Conservation (phyloP, 2,329 filamentous ascomycete genomes). For the Cytospora paraplurivora region DNA sequence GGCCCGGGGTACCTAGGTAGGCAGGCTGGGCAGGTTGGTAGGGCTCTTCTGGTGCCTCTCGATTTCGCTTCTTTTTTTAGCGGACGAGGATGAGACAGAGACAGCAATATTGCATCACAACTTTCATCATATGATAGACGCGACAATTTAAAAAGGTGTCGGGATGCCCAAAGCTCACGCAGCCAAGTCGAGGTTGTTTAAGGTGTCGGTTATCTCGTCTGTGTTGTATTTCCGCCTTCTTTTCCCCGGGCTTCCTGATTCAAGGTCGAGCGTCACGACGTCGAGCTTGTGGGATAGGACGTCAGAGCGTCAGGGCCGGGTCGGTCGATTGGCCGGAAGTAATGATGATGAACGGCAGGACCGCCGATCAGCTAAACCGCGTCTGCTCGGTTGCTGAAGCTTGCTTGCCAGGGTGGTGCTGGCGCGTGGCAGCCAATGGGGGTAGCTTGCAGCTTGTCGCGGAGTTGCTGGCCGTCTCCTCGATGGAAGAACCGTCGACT, state of each 20-base stretch:
- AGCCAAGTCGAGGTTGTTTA: neutral
- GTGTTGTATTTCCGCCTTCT: neutral
- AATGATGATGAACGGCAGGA: constrained; percentile 4
- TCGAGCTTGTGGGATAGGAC: neutral
- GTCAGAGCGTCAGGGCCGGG: neutral
- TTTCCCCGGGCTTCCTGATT: neutral
- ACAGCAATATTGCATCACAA: neutral
- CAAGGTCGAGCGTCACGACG: neutral
- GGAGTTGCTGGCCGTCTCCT: constrained; percentile 1
- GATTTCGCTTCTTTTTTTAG: neutral
- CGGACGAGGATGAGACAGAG: neutral
- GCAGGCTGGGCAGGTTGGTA: neutral
- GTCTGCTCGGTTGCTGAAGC: constrained; percentile 1
- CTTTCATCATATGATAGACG: neutral
- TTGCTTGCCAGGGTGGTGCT: neutral
- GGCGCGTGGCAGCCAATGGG: constrained; percentile 2
- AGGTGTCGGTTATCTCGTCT: neutral
- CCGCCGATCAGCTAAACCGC: constrained; percentile 1
- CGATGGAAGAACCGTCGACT: neutral
- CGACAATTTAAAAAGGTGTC: neutral
- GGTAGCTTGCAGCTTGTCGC: neutral
- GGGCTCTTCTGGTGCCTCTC: neutral
- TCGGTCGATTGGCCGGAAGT: neutral
- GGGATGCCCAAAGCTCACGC: neutral
- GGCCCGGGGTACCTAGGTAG: no score